Conservation (phyloP, 2,329 filamentous ascomycete genomes). For the Penicillium polonicum region DNA sequence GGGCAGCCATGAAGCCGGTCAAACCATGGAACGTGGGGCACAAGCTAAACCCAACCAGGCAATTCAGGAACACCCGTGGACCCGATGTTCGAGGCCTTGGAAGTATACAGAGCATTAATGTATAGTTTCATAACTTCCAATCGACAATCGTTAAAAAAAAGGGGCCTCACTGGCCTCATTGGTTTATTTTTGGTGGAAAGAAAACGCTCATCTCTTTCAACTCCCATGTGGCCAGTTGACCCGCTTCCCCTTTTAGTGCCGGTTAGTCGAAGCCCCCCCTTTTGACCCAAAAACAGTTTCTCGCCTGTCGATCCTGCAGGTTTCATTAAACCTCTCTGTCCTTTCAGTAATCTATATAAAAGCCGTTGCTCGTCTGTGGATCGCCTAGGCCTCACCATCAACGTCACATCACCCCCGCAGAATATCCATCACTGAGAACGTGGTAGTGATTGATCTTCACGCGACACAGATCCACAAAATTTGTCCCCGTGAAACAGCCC, state of each 20-base stretch:
- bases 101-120: not conserved
- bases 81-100: not conserved
- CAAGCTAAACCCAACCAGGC: slow-evolving; percentile 24
- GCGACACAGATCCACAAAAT: not conserved
- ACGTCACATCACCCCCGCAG: not conserved
- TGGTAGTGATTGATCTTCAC: slow-evolving; percentile 4
- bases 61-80: slow-evolving; percentile 16
- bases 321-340: slow-evolving; percentile 26
- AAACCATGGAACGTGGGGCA: slow-evolving; percentile 24
- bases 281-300: slow-evolving; percentile 26
- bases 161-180: not conserved
- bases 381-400: not conserved
- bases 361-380: slow-evolving; percentile 2
- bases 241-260: slow-evolving; percentile 18
- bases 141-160: not conserved
- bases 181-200: not conserved
- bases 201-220: slow-evolving; percentile 6
- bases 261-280: slow-evolving; percentile 23
- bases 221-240: slow-evolving; percentile 9
- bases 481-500: slow-evolving; percentile 4
- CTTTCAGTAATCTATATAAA: slow-evolving; percentile 12
- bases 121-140: not conserved
- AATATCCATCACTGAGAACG: not conserved
- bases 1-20: not conserved
- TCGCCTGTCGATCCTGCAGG: slow-evolving; percentile 24